Evolutionary conservation across 371 early-diverging fungal species (phyloP), one percentile per base, ranked within the genome.

Genomic region (Nematocida major): DNA sequence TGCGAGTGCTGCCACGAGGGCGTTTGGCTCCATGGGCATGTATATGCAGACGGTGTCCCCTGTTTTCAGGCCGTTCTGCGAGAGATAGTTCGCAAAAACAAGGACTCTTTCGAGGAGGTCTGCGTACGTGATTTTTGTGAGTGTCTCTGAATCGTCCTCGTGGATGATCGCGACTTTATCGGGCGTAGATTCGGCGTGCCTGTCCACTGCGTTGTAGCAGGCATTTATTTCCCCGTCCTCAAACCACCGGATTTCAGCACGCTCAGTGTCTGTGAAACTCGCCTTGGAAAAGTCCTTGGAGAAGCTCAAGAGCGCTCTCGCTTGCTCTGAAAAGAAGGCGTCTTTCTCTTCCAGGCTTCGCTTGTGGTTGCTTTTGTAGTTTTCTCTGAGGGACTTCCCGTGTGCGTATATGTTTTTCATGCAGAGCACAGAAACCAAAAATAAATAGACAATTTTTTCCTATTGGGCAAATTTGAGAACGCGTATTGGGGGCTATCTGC

Each of bases 1-100:
- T 18, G 96, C 94, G 40, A 96, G 87, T 87, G 92, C 89, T 0
- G 91, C 88, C 65, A 91, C 88, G 1, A 91, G 88, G 2, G 95
- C 91, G 81, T 94, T 91, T 13, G 94, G 93, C 40, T 92, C 88
- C 93, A 93, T 95, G 28, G 95, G 93, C 92, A 95, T 91, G 83
- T 95, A 95, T 73, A 95, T 89, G 40, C 92, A 88, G 26, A 95
- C 93, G 2, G 88, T 89, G 79, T 93, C 92, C 15, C 93, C 95
- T 42, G 86, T 84, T 45, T 80, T 78, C 4, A 96, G 84, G 15
- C 93, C 93, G 57, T 88, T 84, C 47, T 86, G 87, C 61, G 85
- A 85, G 13, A 95, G 84, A 3, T 89, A 88, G 76, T 92, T 91
- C 61, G 93, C 90, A 42, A 94, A 85, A 53, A 88, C 88, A 79